Evolutionary conservation across 352 stramenopile genomes (phyloP).

Genomic region (Aphanomyces euteiches): DNA sequence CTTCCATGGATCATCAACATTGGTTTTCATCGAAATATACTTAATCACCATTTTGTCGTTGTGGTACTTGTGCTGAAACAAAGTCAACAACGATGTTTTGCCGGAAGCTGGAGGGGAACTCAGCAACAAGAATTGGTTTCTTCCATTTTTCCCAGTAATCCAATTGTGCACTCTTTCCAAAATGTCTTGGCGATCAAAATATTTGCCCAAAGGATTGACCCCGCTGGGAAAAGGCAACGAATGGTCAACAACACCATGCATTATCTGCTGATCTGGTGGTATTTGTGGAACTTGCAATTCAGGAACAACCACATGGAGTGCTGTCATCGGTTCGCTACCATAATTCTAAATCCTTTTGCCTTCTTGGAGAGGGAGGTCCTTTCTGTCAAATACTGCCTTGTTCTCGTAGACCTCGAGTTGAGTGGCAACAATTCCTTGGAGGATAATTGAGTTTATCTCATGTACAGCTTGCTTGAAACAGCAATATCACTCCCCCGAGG

Average conservation of each 20-base stretch:
- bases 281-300: no score
- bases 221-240: background rate
- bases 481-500: no score
- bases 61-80: slow-evolving; percentile 25
- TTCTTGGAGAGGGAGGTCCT: no score
- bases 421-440: no score
- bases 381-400: no score
- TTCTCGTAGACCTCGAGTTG: no score
- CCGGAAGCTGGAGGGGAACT: background rate
- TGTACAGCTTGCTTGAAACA: no score
- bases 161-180: background rate
- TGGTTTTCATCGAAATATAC: slow-evolving; percentile 20
- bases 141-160: background rate
- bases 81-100: slow-evolving; percentile 1
- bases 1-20: background rate
- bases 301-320: no score
- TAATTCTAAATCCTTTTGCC: no score
- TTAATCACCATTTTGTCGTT: background rate
- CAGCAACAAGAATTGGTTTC: background rate
- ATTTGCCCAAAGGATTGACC: background rate
- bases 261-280: no score
- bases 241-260: background rate
- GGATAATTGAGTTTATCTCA: no score
- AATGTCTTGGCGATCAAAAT: background rate
- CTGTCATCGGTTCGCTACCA: no score